Evolutionary conservation across 2,329 filamentous ascomycete genomes (phyloP).

Genomic region (Curvularia hawaiiensis): DNA sequence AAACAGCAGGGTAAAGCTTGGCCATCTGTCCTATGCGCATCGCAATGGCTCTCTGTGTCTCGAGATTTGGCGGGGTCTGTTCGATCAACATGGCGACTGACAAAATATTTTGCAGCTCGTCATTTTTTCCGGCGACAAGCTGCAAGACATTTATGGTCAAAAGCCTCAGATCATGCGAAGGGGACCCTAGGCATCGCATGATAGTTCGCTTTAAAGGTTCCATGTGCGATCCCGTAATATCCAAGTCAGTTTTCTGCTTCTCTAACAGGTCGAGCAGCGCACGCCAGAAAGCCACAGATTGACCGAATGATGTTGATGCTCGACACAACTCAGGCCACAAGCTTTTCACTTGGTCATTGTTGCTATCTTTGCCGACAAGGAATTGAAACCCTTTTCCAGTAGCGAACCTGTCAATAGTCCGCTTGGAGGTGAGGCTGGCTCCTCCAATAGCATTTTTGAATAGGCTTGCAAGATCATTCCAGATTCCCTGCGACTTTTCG

Average conservation of each 20-base stretch:
- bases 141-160: conserved; percentile 75
- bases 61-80: conserved; percentile 75
- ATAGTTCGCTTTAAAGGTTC: conserved; percentile 69
- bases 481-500: conserved; percentile 28
- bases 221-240: conserved; percentile 60
- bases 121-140: conserved; percentile 57
- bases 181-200: conserved; percentile 73
- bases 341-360: conserved; percentile 56
- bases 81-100: conserved; percentile 78
- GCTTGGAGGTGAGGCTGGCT: conserved; percentile 1
- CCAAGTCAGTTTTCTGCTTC: conserved; percentile 62
- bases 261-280: conserved; percentile 61
- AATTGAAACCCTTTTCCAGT: conserved; percentile 75
- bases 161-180: conserved; percentile 75
- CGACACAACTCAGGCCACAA: conserved; percentile 70
- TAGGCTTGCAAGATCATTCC: conserved; percentile 26
- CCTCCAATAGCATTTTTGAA: conserved; percentile 25
- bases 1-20: conserved; percentile 64
- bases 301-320: conserved; percentile 69
- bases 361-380: conserved; percentile 65
- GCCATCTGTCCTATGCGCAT: conserved; percentile 85
- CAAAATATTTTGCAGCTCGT: conserved; percentile 59
- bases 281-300: conserved; percentile 48
- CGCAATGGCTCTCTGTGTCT: conserved; percentile 76
- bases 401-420: conserved; percentile 61